Conservation (phyloP, 345 rosid genomes). For the Kernera saxatilis region DNA sequence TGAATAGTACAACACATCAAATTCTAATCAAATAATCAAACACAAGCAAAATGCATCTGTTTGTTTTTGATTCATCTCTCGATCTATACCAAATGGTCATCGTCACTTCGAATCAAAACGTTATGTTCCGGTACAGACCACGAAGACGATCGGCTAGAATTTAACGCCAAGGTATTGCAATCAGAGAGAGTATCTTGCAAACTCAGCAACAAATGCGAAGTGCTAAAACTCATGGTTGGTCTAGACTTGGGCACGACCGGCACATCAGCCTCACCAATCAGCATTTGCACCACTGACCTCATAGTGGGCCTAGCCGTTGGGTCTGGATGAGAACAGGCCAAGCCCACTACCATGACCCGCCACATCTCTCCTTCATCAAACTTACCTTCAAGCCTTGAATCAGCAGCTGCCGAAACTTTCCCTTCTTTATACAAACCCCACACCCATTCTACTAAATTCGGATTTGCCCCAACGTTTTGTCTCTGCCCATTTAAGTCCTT, state of each 20-base stretch:
- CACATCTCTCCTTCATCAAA: constrained; percentile 44
- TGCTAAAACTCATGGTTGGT: constrained; percentile 69
- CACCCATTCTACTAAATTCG: constrained; percentile 58
- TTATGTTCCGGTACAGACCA: constrained; percentile 40
- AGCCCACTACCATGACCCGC: constrained; percentile 42
- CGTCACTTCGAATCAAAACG: constrained; percentile 18
- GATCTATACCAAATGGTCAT: constrained; percentile 22
- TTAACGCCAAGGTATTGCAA: constrained; percentile 45
- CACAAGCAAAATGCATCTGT: not conserved
- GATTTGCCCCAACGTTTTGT: constrained; percentile 29
- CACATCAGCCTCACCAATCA: constrained; percentile 33
- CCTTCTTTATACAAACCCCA: constrained; percentile 53
- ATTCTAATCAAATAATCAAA: constrained; percentile 8
- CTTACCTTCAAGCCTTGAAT: constrained; percentile 43
- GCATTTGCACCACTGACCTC: constrained; percentile 52
- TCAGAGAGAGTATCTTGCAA: constrained; percentile 93
- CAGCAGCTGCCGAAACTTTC: constrained; percentile 41
- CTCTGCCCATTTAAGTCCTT: constrained; percentile 33
- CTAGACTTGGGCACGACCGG: constrained; percentile 32
- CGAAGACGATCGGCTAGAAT: constrained; percentile 54
- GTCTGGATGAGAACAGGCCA: constrained; percentile 54
- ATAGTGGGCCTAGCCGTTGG: constrained; percentile 49
- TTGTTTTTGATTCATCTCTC: not conserved
- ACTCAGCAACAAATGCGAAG: constrained; percentile 70
- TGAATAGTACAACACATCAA: constrained; percentile 12